Evolutionary conservation across 1,284 basidiomycete species (phyloP), one percentile per base, ranked within the genome.

Genomic region (Ceraceosorus guamensis): DNA sequence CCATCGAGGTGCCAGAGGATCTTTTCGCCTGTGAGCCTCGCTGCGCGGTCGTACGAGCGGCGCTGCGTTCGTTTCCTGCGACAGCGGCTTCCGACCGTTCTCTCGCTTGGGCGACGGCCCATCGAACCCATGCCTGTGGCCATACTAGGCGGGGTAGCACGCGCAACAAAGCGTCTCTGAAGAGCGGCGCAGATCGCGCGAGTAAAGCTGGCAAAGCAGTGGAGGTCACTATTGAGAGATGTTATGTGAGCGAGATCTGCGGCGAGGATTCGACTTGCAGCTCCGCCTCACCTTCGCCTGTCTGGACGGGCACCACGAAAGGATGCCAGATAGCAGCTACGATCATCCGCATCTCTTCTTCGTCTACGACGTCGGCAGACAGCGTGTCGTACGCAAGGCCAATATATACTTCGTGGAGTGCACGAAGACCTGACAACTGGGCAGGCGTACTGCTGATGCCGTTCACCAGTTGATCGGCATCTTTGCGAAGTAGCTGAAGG

Each of bases 311-410:
- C n/a, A 62, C 62, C 11, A 67, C 46, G 41, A 72, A 67, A 0
- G 58, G 62, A 31, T 65, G 61, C 71, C 71, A 74, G 0, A 72
- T 63, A 13, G 66, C 65, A 10, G 64, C 62, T 11, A 50, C 55
- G 39, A 71, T 50, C 2, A 59, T 53, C 14, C 68, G 57, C 13
- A 74, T 53, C 53, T 72, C 70, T 30, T 66, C 58, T 10, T 67
- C 52, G 46, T 72, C 68, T 3, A 64, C 52, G 10, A 71, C 61
- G 31, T 62, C 59, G 14, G 56, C 56, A 5, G 61, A 57, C 35
- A 72, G 56, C 35, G 70, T 58, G 41, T 71, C 70, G 61, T 72
- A 74, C 11, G 71, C 62, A 0, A 72, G 52, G 37, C 59, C 63
- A 46, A 50, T 41, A 48, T 59, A 70, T 13, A 54, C 56, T 10